phyloP scores from a whole-genome alignment of 495 filamentous ascomycete genomes.

The Gamarada debralockiae region DNA sequence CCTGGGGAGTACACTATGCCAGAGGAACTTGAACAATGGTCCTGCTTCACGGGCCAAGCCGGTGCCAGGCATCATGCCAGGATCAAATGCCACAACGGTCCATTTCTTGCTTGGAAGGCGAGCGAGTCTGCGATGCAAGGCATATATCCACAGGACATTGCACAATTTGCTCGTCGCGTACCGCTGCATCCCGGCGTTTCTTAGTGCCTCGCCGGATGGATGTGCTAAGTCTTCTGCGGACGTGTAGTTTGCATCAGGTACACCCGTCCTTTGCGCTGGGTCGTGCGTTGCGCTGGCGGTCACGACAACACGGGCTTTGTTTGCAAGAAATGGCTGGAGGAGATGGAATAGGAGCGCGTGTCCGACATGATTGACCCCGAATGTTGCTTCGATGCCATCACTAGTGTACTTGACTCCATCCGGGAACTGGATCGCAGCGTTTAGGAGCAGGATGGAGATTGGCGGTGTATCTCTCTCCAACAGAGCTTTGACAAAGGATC shows the following conservation, averaged over 20 bases:
- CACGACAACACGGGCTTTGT: slow-evolving; percentile 42
- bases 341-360: slow-evolving; percentile 49
- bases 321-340: slow-evolving; percentile 39
- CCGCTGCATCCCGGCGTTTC: slow-evolving; percentile 25
- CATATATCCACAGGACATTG: slow-evolving; percentile 33
- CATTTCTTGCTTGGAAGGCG: background rate
- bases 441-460: slow-evolving; percentile 39
- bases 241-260: slow-evolving; percentile 28
- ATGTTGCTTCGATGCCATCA: slow-evolving; percentile 37
- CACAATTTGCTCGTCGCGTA: slow-evolving; percentile 20
- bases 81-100: slow-evolving; percentile 37
- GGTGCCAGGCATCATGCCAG: slow-evolving; percentile 45
- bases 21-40: slow-evolving; percentile 22
- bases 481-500: slow-evolving; percentile 32
- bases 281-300: slow-evolving; percentile 32
- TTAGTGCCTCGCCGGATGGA: slow-evolving; percentile 18
- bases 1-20: slow-evolving; percentile 30
- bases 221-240: slow-evolving; percentile 31
- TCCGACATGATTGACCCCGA: slow-evolving; percentile 32
- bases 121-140: slow-evolving; percentile 32
- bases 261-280: slow-evolving; percentile 25
- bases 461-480: slow-evolving; percentile 29
- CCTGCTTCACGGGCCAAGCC: slow-evolving; percentile 31
- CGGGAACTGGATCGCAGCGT: slow-evolving; percentile 41
- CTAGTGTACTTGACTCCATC: slow-evolving; percentile 26